A percentile compares a stretch with the other conserved stretches of the same genome.
phyloP scores from a whole-genome alignment of 2,329 filamentous ascomycete species.

The Trichoderma sp. region DNA sequence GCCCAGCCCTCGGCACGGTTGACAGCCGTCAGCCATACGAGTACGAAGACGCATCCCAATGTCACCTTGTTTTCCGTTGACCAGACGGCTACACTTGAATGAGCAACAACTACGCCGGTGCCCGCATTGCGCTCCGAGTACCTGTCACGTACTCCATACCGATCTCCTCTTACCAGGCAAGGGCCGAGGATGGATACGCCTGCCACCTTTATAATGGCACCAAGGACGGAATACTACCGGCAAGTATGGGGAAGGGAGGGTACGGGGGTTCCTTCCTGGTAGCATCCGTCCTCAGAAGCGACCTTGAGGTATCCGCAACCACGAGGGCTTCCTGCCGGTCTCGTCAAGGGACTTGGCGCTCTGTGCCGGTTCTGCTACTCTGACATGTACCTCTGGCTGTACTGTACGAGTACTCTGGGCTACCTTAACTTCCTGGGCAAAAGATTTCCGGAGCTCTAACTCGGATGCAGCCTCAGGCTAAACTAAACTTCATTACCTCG shows the following conservation, averaged over 20 bases:
- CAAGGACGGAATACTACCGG: background rate
- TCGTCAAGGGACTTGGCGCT: background rate
- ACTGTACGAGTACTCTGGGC: background rate
- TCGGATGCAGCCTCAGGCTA: background rate
- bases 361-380: background rate
- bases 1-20: background rate
- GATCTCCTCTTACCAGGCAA: background rate
- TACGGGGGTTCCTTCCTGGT: background rate
- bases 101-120: conserved; percentile 1
- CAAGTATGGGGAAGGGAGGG: background rate
- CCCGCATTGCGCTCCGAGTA: conserved; percentile 1
- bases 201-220: background rate
- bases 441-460: background rate
- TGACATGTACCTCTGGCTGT: background rate
- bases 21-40: background rate
- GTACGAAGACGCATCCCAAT: background rate
- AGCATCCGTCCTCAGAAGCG: background rate
- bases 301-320: conserved; percentile 11
- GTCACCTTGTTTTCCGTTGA: background rate
- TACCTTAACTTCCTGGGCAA: background rate
- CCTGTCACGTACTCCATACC: conserved; percentile 9
- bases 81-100: background rate
- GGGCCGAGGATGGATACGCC: background rate
- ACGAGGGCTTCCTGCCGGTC: conserved; percentile 10
- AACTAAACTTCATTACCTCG: background rate